Evolutionary conservation across 2,329 filamentous ascomycete species (phyloP).

Genomic region (Dactylonectria estremocensis): DNA sequence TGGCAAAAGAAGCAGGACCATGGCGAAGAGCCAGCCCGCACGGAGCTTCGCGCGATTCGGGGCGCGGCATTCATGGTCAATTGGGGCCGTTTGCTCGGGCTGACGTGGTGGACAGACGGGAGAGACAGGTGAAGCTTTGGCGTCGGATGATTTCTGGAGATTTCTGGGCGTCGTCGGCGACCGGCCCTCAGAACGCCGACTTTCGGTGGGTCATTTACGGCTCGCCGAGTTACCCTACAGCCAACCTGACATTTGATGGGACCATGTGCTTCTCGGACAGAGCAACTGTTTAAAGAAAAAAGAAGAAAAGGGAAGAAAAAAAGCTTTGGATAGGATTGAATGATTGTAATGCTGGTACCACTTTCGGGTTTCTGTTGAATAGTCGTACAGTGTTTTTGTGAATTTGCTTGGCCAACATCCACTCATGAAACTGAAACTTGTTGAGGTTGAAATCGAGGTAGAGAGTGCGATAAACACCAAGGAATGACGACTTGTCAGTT

Average conservation of each 20-base stretch:
- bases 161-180: constrained; percentile 46
- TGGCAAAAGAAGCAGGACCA: constrained; percentile 59
- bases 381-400: background rate
- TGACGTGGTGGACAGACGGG: constrained; percentile 26
- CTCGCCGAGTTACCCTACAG: constrained; percentile 8
- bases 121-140: constrained; percentile 27
- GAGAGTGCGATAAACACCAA: too few relatives aligned
- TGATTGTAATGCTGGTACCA: too few relatives aligned
- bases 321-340: too few relatives aligned
- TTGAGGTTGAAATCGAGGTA: too few relatives aligned
- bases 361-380: background rate
- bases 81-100: constrained; percentile 33
- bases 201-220: background rate
- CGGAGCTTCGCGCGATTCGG: constrained; percentile 53
- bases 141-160: constrained; percentile 46
- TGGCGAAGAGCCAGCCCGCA: constrained; percentile 44
- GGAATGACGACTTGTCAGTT: too few relatives aligned
- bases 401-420: too few relatives aligned
- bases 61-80: constrained; percentile 59
- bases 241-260: background rate
- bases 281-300: too few relatives aligned
- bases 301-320: too few relatives aligned
- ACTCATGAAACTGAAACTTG: too few relatives aligned
- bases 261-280: background rate
- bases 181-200: constrained; percentile 42